Base-by-base conservation (phyloP, 2,329 filamentous ascomycete genomes). In the Lachnum nothofagi region DNA sequence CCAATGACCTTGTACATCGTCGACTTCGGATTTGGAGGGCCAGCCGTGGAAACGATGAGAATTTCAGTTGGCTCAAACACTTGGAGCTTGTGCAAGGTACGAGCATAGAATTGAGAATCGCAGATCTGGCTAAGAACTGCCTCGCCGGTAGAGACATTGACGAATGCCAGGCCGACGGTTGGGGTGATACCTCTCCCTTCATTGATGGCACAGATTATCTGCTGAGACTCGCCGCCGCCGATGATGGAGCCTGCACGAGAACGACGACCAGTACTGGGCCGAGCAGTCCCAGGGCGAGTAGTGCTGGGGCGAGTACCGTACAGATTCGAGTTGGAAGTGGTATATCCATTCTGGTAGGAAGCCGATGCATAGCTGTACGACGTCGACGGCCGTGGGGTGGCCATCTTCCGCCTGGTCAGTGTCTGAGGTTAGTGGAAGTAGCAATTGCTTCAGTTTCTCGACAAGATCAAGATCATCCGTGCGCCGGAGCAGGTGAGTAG, bases 71-170 rank as follows among this genome's bases (percentile, higher is more conserved):
- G 91, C 20, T 85, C 80, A 59, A 88, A 86, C 20, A 95, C 82
- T 44, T 80, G 79, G 27, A 97, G 76, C 65, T 96, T 95, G 67
- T 95, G 88, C 24, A 95, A 74, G 0, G 90, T 95, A 62, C 84
- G 85, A 49, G 90, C 83, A 64, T 95, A 97, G 27, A 90, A 94
- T 65, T 95, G 90, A 48, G 85, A 94, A 66, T 97, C 91, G 63
- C 86, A 90, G 55, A 97, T 91, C 62, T 96, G 89, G 63, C 88
- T 94, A 33, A 97, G 76, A 23, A 90, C 81, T 14, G 82, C 87
- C 68, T 95, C 89, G 33, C 86, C 87, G 2, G 88, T 91, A 35
- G 88, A 84, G 3, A 94, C 74, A 62, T 97, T 94, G 63, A 96
- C 75, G 62, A 96, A 91, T 2, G 89, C 88, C 34, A 95, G 73